Conservation (phyloP, 805 yeast genomes). For the Wickerhamiella allomyrinae region DNA sequence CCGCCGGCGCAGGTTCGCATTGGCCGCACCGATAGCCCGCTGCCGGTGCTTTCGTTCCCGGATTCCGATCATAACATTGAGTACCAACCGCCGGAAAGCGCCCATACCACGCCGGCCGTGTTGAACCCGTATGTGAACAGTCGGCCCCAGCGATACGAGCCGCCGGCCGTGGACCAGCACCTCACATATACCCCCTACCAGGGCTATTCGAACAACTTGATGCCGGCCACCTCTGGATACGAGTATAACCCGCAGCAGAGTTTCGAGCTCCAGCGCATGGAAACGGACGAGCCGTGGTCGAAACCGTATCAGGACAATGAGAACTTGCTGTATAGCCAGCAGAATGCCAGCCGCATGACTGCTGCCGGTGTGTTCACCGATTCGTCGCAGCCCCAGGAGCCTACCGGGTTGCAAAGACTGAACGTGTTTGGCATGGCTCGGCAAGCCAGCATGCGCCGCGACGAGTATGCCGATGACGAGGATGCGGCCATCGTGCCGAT, state of each 20-base stretch:
- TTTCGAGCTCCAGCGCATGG: neutral
- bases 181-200: neutral
- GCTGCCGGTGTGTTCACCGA: neutral
- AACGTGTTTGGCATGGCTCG: neutral
- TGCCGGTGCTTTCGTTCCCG: neutral
- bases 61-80: neutral
- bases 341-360: neutral
- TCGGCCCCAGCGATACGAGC: neutral
- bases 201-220: neutral
- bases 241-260: neutral
- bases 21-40: neutral
- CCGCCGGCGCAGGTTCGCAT: constrained; percentile 1
- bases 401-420: neutral
- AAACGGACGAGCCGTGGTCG: neutral
- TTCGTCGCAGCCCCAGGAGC: neutral
- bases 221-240: neutral
- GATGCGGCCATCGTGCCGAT: constrained; percentile 22
- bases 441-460: neutral
- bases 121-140: neutral
- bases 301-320: neutral
- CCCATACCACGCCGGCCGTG: neutral
- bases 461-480: constrained; percentile 20
- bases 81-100: neutral
- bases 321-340: neutral
- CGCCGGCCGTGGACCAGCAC: neutral